Evolutionary conservation across 1,139 yeast genomes (phyloP), one percentile per base, ranked within the genome.

Genomic region (Barnettozyma hawaiiensis): DNA sequence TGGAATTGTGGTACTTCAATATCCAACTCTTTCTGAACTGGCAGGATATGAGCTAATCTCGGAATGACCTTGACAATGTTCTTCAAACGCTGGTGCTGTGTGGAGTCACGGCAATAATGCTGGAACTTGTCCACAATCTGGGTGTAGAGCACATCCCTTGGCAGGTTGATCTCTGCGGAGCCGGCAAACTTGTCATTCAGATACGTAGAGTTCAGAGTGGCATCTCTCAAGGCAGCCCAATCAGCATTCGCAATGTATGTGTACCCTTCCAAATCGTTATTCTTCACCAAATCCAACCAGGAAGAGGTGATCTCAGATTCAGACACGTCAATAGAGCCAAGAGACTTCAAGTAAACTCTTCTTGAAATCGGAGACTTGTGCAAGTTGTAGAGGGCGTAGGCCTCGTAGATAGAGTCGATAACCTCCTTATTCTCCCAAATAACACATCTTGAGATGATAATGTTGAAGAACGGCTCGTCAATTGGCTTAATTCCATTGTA

Each of bases 171-270:
- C 12, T 10, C 16, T 10, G 11, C 18, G 8, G 34, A 19, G 18
- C 34, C 27, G 27, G 31, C 44, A 29, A 22, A 41, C 12, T 29
- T 33, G 21, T 41, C 34, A 21, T 37, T 36, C 23, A 41, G 29
- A 18, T 37, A 41, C 19, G 23, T 28, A 3, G 55, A 47, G 41
- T 75, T 73, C 38, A 83, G 73, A 6, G 92, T 83, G 12, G 90
- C 85, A 61, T 81, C 87, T 64, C 90, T 74, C 47, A 89, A 67
- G 2, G 96, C 85, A 39, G 90, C 81, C 92, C 95, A 85, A 65
- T 86, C 95, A 21, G 92, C 94, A 56, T 78, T 78, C 10, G 95
- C 90, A 53, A 81, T 80, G 54, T 79, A 81, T 29, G 61, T 65
- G 62, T 74, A 76, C 7, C 77, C 75, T 42, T 72, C 70, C 19